These are phyloP conservation scores for Chrysoporthe austroafricana DNA, from an alignment of 2,329 filamentous ascomycete species.

Conservation along the genomic window DNA sequence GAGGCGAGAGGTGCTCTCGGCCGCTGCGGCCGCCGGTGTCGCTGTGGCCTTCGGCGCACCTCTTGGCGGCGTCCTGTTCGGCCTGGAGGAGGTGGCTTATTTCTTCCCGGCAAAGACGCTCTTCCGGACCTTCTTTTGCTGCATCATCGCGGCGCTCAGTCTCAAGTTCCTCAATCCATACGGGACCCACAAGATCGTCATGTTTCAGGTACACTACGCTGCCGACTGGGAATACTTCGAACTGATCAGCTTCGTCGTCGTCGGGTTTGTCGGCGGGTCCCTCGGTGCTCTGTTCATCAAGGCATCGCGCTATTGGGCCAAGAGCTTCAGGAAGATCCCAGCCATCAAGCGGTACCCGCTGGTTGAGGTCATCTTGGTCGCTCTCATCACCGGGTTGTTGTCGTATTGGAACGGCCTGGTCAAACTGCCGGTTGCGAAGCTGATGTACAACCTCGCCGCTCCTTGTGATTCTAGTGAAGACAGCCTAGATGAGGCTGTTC, in stretches of 20 bases:
- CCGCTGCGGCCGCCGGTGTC: constrained; percentile 87
- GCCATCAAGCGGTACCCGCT: constrained; percentile 83
- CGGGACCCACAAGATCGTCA: constrained; percentile 92
- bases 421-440: constrained; percentile 84
- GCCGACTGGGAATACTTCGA: constrained; percentile 96
- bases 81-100: constrained; percentile 92
- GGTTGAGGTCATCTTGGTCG: constrained; percentile 86
- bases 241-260: constrained; percentile 79
- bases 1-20: constrained; percentile 89
- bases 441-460: constrained; percentile 87
- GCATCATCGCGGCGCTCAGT: constrained; percentile 87
- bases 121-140: constrained; percentile 98
- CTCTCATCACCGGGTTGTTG: constrained; percentile 78
- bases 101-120: constrained; percentile 98
- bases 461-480: constrained; percentile 76
- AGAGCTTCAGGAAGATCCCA: constrained; percentile 79
- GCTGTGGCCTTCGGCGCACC: constrained; percentile 94
- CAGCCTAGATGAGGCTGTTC: constrained; percentile 66
- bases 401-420: constrained; percentile 95
- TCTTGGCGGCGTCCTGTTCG: constrained; percentile 84
- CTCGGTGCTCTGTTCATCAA: constrained; percentile 95
- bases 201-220: constrained; percentile 91
- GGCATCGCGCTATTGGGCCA: constrained; percentile 86
- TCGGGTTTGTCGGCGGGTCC: constrained; percentile 83
- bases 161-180: constrained; percentile 96